phyloP scores from a whole-genome alignment of 345 rosid genomes.

The Jatropha curcas region DNA sequence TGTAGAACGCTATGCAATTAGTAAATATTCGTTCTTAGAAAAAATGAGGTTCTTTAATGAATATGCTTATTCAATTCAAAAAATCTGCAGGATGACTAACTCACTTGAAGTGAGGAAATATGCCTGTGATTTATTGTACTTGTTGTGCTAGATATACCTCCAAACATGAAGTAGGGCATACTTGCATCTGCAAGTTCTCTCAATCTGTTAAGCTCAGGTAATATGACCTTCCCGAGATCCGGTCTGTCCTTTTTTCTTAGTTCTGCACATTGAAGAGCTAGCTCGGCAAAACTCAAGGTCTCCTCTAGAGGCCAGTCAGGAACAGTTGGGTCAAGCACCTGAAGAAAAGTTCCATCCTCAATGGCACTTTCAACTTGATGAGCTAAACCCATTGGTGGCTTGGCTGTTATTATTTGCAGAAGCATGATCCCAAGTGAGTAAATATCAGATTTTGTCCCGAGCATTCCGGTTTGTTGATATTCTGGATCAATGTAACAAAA shows the following conservation, averaged over 20 bases:
- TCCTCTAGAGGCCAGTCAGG: constrained; percentile 80
- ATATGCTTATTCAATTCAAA: not conserved
- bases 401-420: constrained; percentile 80
- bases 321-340: constrained; percentile 55
- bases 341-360: constrained; percentile 51
- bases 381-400: constrained; percentile 86
- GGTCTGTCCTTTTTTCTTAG: constrained; percentile 87
- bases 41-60: not conserved
- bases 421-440: constrained; percentile 82
- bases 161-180: constrained; percentile 31
- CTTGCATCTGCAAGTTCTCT: constrained; percentile 59
- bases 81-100: not conserved
- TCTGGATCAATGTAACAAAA: constrained; percentile 95
- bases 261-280: constrained; percentile 73
- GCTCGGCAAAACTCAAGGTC: constrained; percentile 54
- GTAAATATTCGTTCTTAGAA: not conserved
- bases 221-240: constrained; percentile 55
- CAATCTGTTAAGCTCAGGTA: constrained; percentile 74
- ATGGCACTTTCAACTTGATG: constrained; percentile 63
- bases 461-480: constrained; percentile 90
- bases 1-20: not conserved
- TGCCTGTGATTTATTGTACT: constrained; percentile 29
- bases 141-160: constrained; percentile 24
- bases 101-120: constrained; percentile 40
- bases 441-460: constrained; percentile 77